Evolutionary conservation across 2,329 filamentous ascomycete species (phyloP).

Genomic region (Tolypocladium amazonense): DNA sequence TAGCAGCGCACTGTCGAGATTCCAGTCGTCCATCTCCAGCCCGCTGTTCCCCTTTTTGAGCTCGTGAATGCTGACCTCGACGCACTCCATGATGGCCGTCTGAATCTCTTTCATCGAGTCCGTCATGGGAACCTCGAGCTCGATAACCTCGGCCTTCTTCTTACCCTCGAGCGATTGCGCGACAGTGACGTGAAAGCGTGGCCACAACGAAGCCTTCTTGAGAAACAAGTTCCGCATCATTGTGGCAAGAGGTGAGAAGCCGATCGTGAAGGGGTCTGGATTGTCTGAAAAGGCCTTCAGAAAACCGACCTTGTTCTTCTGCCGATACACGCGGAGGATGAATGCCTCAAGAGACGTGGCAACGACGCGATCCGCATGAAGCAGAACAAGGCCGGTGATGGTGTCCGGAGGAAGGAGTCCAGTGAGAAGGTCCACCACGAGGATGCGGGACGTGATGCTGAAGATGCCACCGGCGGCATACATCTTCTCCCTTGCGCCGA

Average conservation of each 20-base stretch:
- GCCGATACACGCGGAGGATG: slow-evolving; percentile 84
- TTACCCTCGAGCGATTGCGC: slow-evolving; percentile 83
- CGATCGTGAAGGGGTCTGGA: slow-evolving; percentile 79
- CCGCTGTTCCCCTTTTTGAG: slow-evolving; percentile 84
- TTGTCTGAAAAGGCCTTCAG: slow-evolving; percentile 93
- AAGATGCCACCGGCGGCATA: slow-evolving; percentile 85
- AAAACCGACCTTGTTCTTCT: slow-evolving; percentile 89
- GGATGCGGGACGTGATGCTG: slow-evolving; percentile 89
- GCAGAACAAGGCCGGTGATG: slow-evolving; percentile 74
- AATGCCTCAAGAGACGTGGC: slow-evolving; percentile 91
- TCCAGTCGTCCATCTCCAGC: slow-evolving; percentile 95
- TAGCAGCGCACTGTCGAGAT: slow-evolving; percentile 81
- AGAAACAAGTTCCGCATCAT: slow-evolving; percentile 89
- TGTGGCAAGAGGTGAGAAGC: slow-evolving; percentile 76
- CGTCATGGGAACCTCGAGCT: slow-evolving; percentile 93
- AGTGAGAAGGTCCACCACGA: slow-evolving; percentile 91
- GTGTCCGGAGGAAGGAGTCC: slow-evolving; percentile 69
- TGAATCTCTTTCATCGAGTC: slow-evolving; percentile 90
- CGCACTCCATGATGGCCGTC: slow-evolving; percentile 88
- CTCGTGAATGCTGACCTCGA: slow-evolving; percentile 88
- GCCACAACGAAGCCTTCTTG: slow-evolving; percentile 81
- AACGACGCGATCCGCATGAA: slow-evolving; percentile 80
- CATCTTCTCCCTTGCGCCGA: slow-evolving; percentile 80
- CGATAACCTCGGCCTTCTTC: slow-evolving; percentile 92
- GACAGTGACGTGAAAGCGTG: slow-evolving; percentile 84